Base-by-base conservation (phyloP, 1,139 yeast genomes). In the Suhomyces choctaworum region DNA sequence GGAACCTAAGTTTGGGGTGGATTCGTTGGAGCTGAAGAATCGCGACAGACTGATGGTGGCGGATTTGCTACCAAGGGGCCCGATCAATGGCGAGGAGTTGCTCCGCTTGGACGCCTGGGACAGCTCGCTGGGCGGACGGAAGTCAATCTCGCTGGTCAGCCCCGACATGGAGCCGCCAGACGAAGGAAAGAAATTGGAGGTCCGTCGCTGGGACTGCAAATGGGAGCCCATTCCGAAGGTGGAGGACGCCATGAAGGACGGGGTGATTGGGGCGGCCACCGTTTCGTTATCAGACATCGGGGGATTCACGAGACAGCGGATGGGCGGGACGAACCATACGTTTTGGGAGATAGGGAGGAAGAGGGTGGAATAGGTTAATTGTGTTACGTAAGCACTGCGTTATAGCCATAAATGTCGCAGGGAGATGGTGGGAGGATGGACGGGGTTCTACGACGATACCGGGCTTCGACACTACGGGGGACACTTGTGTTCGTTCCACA, bases 171-270 rank as follows among this genome's bases (percentile, higher is more conserved):
- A 23, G 15, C 29, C 22, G 3, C 29, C 39, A 5, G 34, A 24
- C n/a, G 29, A 25, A 2, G 52, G 52, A 23, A 48, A 48, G 45
- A 48, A 48, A 35, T 47, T 48, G 32, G 51, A 47, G 6, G 50
- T 46, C 29, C 46, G 39, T 16, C 50, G 19, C 25, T 40, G 48
- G 28, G 27, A 15, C 25, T 16, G 39, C 12, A 47, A 11, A 22
- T 39, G 47, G 16, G 26, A 11, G 13, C 24, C 33, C 23, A 24
- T 15, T 7, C 37, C 39, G 22, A 35, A 39, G 22, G 30, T 22
- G 8, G 39, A 32, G 14, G 33, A n/a, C 11, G 42, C 24, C 10
- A 27, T n/a, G 20, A 38, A 31, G 12, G 40, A 32, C 21, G 35
- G 37, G 19, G 34, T 36, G 13, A 28, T 14, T 22, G 41, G 42